Conservation (phyloP, 768 basidiomycete species). For the Leucocoprinus sp. region DNA sequence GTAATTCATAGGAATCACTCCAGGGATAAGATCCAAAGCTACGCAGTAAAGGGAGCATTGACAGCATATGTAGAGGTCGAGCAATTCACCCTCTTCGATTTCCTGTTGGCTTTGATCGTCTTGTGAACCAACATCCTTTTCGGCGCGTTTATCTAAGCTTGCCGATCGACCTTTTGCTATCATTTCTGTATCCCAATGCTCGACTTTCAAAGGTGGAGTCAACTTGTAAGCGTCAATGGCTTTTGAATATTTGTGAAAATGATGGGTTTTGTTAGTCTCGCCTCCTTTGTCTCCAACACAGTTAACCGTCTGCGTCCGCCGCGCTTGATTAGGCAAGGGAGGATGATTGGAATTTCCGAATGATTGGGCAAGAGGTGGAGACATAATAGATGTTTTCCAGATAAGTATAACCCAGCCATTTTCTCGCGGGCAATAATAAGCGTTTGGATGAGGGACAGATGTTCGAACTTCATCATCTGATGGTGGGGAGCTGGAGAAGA, state of each 20-base stretch:
- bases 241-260: conserved; percentile 68
- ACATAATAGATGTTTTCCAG: conserved; percentile 56
- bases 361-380: conserved; percentile 53
- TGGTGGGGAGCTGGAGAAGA: conserved; percentile 18
- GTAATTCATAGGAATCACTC: conserved; percentile 55
- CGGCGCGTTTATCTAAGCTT: conserved; percentile 31
- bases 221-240: conserved; percentile 66
- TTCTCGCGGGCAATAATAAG: conserved; percentile 75
- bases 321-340: conserved; percentile 44
- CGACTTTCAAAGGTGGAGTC: conserved; percentile 47
- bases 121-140: conserved; percentile 28
- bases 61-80: conserved; percentile 80
- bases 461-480: conserved; percentile 58
- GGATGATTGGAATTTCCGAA: conserved; percentile 35
- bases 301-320: conserved; percentile 38
- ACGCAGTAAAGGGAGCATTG: conserved; percentile 74
- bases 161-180: conserved; percentile 45
- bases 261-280: conserved; percentile 59
- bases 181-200: conserved; percentile 50
- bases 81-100: conserved; percentile 39
- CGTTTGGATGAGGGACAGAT: conserved; percentile 73
- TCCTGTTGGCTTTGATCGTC: conserved; percentile 28
- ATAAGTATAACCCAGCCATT: conserved; percentile 76
- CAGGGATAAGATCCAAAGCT: conserved; percentile 62
- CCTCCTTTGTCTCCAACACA: conserved; percentile 47